Evolutionary conservation across 2,329 filamentous ascomycete genomes (phyloP).

Genomic region (Scopulariopsis brevicaulis): DNA sequence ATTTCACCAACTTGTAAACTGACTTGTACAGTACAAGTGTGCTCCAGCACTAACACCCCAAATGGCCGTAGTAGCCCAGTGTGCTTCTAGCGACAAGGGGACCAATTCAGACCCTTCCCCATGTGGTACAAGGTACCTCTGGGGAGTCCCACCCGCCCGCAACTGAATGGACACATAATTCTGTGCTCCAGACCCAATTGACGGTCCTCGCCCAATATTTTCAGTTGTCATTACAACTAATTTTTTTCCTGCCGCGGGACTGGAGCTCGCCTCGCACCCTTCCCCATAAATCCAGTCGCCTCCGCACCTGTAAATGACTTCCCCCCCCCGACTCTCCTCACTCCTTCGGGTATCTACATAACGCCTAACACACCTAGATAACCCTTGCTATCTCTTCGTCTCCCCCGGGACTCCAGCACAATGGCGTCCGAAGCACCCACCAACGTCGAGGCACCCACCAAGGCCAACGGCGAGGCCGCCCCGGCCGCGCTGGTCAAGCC

Average conservation of each 20-base stretch:
- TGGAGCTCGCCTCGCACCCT: not conserved
- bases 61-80: not conserved
- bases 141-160: not conserved
- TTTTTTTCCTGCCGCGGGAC: not conserved
- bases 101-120: not conserved
- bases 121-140: not conserved
- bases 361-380: not conserved
- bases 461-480: conserved; percentile 32
- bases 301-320: not conserved
- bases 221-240: not conserved
- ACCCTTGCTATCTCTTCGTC: not conserved
- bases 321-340: conserved; percentile 6
- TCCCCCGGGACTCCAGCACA: conserved; percentile 3
- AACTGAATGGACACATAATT: not conserved
- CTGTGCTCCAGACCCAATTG: not conserved
- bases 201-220: not conserved
- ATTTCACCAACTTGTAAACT: too few relatives aligned
- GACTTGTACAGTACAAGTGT: too few relatives aligned
- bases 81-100: not conserved
- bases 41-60: too few relatives aligned
- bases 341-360: conserved; percentile 4
- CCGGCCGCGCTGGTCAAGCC: conserved; percentile 40
- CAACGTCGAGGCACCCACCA: conserved; percentile 23
- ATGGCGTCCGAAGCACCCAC: conserved; percentile 31
- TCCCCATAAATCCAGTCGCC: not conserved